phyloP scores from a whole-genome alignment of 176 grass and related monocot genomes.

The Bonia amplexicaulis region DNA sequence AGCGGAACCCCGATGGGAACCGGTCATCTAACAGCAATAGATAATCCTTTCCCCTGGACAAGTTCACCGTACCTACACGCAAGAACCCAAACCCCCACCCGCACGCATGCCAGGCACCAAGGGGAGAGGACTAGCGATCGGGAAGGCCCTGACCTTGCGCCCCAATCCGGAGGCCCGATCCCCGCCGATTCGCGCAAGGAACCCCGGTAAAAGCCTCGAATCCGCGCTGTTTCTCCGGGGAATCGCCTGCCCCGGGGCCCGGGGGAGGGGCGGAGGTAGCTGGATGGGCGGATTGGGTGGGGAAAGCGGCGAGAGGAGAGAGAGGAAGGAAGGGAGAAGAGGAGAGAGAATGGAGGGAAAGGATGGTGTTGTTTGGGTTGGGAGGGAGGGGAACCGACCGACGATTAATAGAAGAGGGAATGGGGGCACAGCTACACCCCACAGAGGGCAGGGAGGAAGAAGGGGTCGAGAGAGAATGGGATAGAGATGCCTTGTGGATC shows the following conservation, averaged over 20 bases:
- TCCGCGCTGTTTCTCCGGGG: not conserved
- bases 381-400: constrained; percentile 25
- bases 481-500: no score
- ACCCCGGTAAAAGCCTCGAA: not conserved
- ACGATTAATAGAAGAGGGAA: not conserved
- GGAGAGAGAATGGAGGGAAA: not conserved
- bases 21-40: not conserved
- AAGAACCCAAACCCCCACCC: not conserved
- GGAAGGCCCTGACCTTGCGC: constrained; percentile 2
- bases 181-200: not conserved
- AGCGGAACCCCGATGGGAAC: not conserved
- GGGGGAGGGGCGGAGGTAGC: not conserved
- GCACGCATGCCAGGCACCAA: not conserved
- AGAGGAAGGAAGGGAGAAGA: not conserved
- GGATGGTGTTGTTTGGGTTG: constrained; percentile 15
- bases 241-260: not conserved
- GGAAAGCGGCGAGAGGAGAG: constrained; percentile 13
- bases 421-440: not conserved
- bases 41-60: not conserved
- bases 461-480: no score
- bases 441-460: not conserved
- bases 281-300: constrained; percentile 16
- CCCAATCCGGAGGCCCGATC: constrained; percentile 16
- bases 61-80: not conserved
- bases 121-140: constrained; percentile 2